Conservation (phyloP, 768 basidiomycete species). For the Astraeus odoratus region DNA sequence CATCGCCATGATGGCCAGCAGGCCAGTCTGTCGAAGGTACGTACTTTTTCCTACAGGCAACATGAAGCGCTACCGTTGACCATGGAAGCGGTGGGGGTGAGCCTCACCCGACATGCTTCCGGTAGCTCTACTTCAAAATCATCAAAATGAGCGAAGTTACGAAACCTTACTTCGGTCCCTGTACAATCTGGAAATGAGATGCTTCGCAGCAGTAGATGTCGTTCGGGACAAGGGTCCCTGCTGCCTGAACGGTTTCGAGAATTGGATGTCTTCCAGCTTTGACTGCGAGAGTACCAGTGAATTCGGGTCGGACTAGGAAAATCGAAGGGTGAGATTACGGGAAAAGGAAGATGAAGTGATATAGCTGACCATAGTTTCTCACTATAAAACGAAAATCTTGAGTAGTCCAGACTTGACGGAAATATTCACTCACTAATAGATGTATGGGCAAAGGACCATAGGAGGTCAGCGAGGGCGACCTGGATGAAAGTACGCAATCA, state of each 20-base stretch:
- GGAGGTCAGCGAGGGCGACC: slow-evolving; percentile 85
- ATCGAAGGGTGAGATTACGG: not conserved
- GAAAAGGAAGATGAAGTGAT: not conserved
- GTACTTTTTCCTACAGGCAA: slow-evolving; percentile 74
- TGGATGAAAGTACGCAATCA: slow-evolving; percentile 24
- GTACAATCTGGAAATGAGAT: slow-evolving; percentile 85
- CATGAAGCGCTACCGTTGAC: not conserved
- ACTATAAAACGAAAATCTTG: slow-evolving; percentile 24
- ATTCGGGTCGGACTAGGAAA: slow-evolving; percentile 76
- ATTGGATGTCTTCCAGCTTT: slow-evolving; percentile 87
- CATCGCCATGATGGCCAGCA: slow-evolving; percentile 82
- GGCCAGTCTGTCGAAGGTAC: slow-evolving; percentile 80
- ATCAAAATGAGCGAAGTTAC: not conserved
- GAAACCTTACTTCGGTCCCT: slow-evolving; percentile 73
- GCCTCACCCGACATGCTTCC: slow-evolving; percentile 54
- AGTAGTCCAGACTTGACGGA: not conserved
- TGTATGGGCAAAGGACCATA: slow-evolving; percentile 81
- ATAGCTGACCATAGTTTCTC: slow-evolving; percentile 43
- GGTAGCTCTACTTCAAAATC: not conserved
- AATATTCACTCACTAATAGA: slow-evolving; percentile 57
- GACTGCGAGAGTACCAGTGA: slow-evolving; percentile 84
- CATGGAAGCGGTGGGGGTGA: not conserved
- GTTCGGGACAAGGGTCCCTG: slow-evolving; percentile 73
- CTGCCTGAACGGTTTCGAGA: slow-evolving; percentile 63
- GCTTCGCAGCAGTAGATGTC: slow-evolving; percentile 85